phyloP scores from a whole-genome alignment of 129 eudicot genomes.

The Solidago caesia region DNA sequence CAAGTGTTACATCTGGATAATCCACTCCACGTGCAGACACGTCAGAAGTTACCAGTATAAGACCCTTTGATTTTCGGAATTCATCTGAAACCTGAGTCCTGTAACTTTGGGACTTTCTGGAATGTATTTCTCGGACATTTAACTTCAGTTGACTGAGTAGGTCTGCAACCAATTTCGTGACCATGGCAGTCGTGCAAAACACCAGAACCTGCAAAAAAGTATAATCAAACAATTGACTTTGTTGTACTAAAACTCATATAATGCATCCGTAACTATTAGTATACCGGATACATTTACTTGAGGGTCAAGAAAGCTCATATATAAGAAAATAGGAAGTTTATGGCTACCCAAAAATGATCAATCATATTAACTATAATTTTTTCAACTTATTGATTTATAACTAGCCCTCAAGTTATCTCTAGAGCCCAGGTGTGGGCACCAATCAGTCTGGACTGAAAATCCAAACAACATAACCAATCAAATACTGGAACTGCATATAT shows the following conservation, averaged over 20 bases:
- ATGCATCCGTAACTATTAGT: neutral
- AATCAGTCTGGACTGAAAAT: too few species aligned
- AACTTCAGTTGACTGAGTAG: slow-evolving; percentile 73
- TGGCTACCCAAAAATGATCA: too few species aligned
- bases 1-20: slow-evolving; percentile 97
- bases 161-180: slow-evolving; percentile 81
- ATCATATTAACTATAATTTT: too few species aligned
- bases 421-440: too few species aligned
- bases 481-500: too few species aligned
- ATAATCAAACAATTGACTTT: slow-evolving; percentile 4
- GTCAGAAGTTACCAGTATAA: slow-evolving; percentile 95
- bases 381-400: too few species aligned
- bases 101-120: slow-evolving; percentile 92
- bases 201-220: slow-evolving; percentile 67
- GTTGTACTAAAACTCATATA: neutral
- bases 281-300: neutral
- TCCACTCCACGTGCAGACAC: slow-evolving; percentile 99
- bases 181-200: slow-evolving; percentile 99
- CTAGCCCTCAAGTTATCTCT: too few species aligned
- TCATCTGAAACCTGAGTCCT: slow-evolving; percentile 92
- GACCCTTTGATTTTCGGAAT: slow-evolving; percentile 87
- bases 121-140: slow-evolving; percentile 94
- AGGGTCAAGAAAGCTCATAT: neutral
- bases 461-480: too few species aligned
- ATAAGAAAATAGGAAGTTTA: too few species aligned